Evolutionary conservation across 805 yeast genomes (phyloP), one percentile per base, ranked within the genome.

Genomic region (Tetrapisispora iriomotensis): DNA sequence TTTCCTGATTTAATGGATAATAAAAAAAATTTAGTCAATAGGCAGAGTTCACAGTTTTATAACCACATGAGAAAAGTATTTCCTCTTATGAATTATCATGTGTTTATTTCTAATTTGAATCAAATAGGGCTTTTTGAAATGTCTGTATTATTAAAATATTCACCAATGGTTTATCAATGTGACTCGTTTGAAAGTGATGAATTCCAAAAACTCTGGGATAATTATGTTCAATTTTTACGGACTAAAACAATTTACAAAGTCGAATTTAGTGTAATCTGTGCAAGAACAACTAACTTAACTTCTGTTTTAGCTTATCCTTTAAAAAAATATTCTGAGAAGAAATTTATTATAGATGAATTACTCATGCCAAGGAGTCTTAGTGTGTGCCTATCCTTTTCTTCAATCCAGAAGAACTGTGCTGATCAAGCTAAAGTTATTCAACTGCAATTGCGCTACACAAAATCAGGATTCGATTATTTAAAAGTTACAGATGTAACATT

Each of bases 121-220:
- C 53, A 51, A 37, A 36, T 49, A 14, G 56, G 56, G 2, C 20
- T 47, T 5, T 34, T 41, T 29, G 56, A 51, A 42, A 43, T 50
- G 52, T 29, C 38, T 4, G 37, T 47, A 2, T 24, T 49, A 13
- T 32, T 43, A 12, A 33, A 8, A 2, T 29, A 25, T 15, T 26
- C 41, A 6, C 19, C 14, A 18, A 33, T 39, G 4, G 34, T 47
- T 7, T 29, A 29, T n/a, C 54, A 50, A 37, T 46, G 44, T 34
- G 53, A 51, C 33, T 45, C 51, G 3, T 50, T 44, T 29, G 10
- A 15, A 2, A 49, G 44, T 21, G 26, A 21, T 5, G 39, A 41
- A 21, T 50, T 50, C 29, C 13, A 10, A 17, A 21, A 23, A 18
- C 17, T 34, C 4, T 32, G 40, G 19, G 22, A 30, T 3, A 33